Evolutionary conservation across 805 yeast species (phyloP).

Genomic region (Metschnikowia peoriensis): DNA sequence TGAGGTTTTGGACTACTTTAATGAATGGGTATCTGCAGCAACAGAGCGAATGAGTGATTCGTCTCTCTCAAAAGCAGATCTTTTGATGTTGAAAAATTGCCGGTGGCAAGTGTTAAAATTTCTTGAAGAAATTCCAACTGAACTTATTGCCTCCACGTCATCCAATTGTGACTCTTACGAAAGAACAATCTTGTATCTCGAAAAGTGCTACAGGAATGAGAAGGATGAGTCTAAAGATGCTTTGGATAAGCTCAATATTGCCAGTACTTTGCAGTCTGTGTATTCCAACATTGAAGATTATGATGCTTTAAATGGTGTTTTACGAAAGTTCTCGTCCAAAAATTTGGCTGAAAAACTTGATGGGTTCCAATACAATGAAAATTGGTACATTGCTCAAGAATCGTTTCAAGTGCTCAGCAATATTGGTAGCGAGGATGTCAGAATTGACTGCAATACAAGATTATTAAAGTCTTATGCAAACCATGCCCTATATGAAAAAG

Average conservation of each 20-base stretch:
- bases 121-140: constrained; percentile 58
- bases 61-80: constrained; percentile 18
- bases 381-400: constrained; percentile 85
- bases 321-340: constrained; percentile 67
- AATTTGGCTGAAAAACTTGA: constrained; percentile 72
- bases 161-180: constrained; percentile 84
- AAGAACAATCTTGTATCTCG: constrained; percentile 81
- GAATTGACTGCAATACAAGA: constrained; percentile 46
- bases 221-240: constrained; percentile 21
- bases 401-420: constrained; percentile 69
- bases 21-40: constrained; percentile 64
- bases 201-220: constrained; percentile 58
- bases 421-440: constrained; percentile 27
- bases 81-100: constrained; percentile 26
- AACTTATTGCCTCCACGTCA: constrained; percentile 71
- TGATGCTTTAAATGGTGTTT: constrained; percentile 85
- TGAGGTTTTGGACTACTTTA: constrained; percentile 76
- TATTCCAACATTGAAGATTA: constrained; percentile 86
- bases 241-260: constrained; percentile 38
- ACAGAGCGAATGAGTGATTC: constrained; percentile 31
- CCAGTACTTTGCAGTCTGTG: constrained; percentile 63
- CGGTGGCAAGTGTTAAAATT: constrained; percentile 42
- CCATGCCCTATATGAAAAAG: constrained; percentile 72
- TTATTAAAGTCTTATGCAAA: constrained; percentile 69
- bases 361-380: constrained; percentile 79